Conservation (phyloP, 169 alveolate species). For the Plasmodium cynomolgi region DNA sequence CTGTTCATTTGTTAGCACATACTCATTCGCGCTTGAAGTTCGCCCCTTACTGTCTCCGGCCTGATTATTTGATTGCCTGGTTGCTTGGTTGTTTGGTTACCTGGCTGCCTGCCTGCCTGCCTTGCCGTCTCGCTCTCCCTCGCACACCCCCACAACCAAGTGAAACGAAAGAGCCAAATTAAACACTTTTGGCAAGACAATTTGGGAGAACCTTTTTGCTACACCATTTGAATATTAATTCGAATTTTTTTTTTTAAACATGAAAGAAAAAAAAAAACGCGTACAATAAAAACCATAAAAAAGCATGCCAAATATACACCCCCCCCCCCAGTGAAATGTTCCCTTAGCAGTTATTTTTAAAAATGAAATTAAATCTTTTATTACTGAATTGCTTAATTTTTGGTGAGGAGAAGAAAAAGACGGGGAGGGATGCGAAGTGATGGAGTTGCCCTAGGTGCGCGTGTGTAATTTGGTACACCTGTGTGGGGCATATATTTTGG, state of each 20-base stretch:
- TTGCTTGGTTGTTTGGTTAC: not conserved
- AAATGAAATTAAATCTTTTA: conserved; percentile 42
- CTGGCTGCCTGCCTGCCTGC: too few relatives aligned
- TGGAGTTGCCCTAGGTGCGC: not conserved
- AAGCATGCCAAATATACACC: not conserved
- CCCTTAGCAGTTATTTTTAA: conserved; percentile 8
- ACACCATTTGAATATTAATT: not conserved
- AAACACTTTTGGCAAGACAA: not conserved
- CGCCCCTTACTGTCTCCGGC: not conserved
- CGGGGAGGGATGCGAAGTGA: not conserved
- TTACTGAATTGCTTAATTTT: conserved; percentile 48
- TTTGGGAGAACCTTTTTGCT: not conserved
- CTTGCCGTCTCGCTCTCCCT: not conserved
- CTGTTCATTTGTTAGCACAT: not conserved
- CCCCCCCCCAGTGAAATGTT: conserved; percentile 23
- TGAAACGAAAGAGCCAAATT: not conserved
- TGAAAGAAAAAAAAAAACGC: conserved; percentile 17
- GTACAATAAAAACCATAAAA: not conserved
- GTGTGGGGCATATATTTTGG: not conserved
- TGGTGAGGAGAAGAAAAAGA: conserved; percentile 21
- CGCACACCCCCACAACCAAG: not conserved
- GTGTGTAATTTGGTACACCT: not conserved
- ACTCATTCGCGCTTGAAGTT: not conserved
- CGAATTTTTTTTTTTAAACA: conserved; percentile 12
- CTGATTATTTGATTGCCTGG: not conserved